These are phyloP conservation scores for Aschersonia sp. DNA, from an alignment of 2,329 filamentous ascomycete species.

Conservation along the genomic window DNA sequence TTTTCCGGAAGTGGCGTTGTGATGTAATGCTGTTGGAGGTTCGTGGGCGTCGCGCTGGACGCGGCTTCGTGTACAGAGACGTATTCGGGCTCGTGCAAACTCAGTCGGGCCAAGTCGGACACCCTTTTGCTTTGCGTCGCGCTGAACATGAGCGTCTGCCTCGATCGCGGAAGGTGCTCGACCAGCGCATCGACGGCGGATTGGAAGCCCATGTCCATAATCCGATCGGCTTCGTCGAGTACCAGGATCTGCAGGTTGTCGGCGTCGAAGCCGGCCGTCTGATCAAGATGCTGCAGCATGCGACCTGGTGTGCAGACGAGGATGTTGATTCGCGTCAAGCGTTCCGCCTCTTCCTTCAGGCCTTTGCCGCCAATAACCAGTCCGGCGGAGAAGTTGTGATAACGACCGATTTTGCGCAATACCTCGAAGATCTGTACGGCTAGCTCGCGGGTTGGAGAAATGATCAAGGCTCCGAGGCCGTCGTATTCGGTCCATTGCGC, in stretches of 20 bases:
- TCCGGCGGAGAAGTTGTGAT: conserved; percentile 84
- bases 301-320: conserved; percentile 88
- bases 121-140: conserved; percentile 93
- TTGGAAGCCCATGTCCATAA: conserved; percentile 97
- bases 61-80: conserved; percentile 85
- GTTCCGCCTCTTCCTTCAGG: conserved; percentile 72
- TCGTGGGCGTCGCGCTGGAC: conserved; percentile 63
- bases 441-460: conserved; percentile 87
- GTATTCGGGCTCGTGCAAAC: conserved; percentile 83
- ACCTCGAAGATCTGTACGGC: conserved; percentile 97
- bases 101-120: conserved; percentile 79
- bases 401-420: conserved; percentile 72
- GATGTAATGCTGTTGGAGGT: conserved; percentile 83
- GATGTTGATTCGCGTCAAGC: conserved; percentile 88
- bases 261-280: conserved; percentile 80
- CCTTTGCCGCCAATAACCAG: conserved; percentile 89
- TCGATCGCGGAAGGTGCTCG: conserved; percentile 70
- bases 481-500: conserved; percentile 82
- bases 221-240: conserved; percentile 88
- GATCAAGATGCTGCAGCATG: conserved; percentile 90
- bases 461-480: conserved; percentile 80
- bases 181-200: conserved; percentile 80
- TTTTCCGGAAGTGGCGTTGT: conserved; percentile 77
- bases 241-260: conserved; percentile 88
- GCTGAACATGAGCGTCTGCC: conserved; percentile 90